Evolutionary conservation across 225 moss, liverwort and hornwort genomes (phyloP).

Genomic region (Sphagnum tenellum): DNA sequence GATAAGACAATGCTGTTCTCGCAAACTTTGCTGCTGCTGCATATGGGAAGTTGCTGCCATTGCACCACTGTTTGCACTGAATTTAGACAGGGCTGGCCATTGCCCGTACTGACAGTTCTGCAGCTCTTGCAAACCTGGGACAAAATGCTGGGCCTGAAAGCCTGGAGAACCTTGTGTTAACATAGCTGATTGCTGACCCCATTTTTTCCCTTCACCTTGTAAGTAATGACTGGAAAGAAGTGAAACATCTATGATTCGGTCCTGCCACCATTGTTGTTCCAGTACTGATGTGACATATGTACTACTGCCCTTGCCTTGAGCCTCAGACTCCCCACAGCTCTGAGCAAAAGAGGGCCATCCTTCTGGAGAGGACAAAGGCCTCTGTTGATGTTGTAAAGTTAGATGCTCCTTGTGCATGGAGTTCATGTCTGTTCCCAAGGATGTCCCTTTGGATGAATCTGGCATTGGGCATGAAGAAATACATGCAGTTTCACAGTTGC

Average conservation of each 20-base stretch:
- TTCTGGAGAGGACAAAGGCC: neutral
- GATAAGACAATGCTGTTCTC: neutral
- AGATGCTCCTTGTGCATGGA: neutral
- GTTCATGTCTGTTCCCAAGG: neutral
- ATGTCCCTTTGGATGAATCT: neutral
- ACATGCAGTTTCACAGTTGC: neutral
- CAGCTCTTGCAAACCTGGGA: neutral
- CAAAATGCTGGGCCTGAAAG: neutral
- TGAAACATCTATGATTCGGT: neutral
- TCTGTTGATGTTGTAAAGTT: neutral
- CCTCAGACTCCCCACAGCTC: neutral
- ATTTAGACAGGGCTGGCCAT: constrained; percentile 1
- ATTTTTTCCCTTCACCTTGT: neutral
- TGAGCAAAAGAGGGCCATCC: neutral
- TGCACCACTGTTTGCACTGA: neutral
- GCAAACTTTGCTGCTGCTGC: neutral
- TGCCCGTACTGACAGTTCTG: constrained; percentile 2
- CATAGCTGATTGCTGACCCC: neutral
- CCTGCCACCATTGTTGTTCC: neutral
- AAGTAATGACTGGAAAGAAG: neutral
- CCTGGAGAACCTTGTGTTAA: neutral
- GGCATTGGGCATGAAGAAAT: neutral
- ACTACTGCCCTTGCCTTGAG: neutral
- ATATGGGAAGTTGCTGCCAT: neutral
- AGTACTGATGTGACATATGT: neutral